phyloP scores from a whole-genome alignment of 1,284 basidiomycete species.

The Volvariella volvacea region DNA sequence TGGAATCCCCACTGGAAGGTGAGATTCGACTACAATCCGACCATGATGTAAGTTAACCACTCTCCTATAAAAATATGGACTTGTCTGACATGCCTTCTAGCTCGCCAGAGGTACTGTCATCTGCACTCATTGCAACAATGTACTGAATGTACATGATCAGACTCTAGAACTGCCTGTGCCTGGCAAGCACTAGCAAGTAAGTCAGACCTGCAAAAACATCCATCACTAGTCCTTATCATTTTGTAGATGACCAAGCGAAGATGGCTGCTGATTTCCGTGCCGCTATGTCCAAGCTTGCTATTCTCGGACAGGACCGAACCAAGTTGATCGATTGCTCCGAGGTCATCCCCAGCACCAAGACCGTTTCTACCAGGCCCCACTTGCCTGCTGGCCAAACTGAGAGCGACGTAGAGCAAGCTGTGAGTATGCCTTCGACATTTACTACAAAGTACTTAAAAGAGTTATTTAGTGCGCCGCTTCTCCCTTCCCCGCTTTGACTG shows the following conservation, averaged over 20 bases:
- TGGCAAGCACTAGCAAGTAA: slow-evolving; percentile 33
- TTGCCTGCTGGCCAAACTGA: slow-evolving; percentile 27
- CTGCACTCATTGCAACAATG: no score
- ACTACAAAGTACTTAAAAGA: no score
- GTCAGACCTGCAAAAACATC: no score
- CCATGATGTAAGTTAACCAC: no score
- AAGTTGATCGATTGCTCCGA: slow-evolving; percentile 30
- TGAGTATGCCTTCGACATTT: slow-evolving; percentile 11
- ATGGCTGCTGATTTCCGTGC: slow-evolving; percentile 26
- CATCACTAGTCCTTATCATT: not conserved
- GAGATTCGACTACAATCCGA: no score
- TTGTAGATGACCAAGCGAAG: slow-evolving; percentile 20
- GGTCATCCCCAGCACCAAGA: slow-evolving; percentile 26
- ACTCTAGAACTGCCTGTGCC: slow-evolving; percentile 24
- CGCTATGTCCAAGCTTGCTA: slow-evolving; percentile 29
- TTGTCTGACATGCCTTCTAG: no score
- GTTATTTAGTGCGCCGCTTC: no score
- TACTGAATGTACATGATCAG: slow-evolving; percentile 25
- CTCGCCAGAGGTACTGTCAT: no score
- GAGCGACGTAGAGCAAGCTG: slow-evolving; percentile 28
- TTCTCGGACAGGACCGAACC: slow-evolving; percentile 23
- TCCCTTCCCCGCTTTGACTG: no score
- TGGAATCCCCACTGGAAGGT: no score
- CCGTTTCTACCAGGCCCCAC: slow-evolving; percentile 18
- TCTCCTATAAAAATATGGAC: no score